Evolutionary conservation across 2,329 filamentous ascomycete genomes (phyloP), one percentile per base, ranked within the genome.

Genomic region (Chaetomiaceae sp.): DNA sequence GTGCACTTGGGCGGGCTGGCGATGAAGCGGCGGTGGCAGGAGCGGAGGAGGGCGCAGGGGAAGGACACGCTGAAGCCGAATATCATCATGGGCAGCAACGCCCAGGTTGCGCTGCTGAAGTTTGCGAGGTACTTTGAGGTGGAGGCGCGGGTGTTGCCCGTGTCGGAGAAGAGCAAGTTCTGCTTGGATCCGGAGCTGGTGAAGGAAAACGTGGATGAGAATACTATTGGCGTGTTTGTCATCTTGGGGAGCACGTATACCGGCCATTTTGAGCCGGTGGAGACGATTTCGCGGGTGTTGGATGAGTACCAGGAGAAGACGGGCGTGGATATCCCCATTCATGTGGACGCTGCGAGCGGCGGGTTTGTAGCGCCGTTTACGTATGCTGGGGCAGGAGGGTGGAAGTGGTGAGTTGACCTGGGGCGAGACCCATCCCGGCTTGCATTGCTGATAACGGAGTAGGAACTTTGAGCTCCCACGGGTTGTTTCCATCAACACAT

Each of bases 1-100:
- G 86, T 88, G 53, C 83, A 86, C 62, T 75, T 89, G 1, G 86
- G 83, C 29, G 84, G 83, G 1, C 70, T 89, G 18, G 85, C 85
- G 3, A 87, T 89, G 85, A 88, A 88, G 72, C 75, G 84, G n/a
- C 74, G 81, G 18, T 89, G 85, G 86, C 83, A 88, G 65, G 80
- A 86, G 61, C 78, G 76, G 60, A 75, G 84, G 23, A 72, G 69
- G 51, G 75, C 72, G 0, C 76, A 76, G 33, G 83, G 84, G 13
- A 86, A 87, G 57, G 82, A 85, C 58, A 79, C 75, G 1, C 73
- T 69, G 1, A 81, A 78, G 29, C 86, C 86, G 1, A 89, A 89
- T 63, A 87, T 89, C 58, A 73, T 89, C 62, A 89, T 89, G 85
- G 85, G 84, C 1, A 76, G 82, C 21, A 88, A 87, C 59, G 85